Evolutionary conservation across 1,284 basidiomycete species (phyloP), one percentile per base, ranked within the genome.

Genomic region (Retiboletus flavoniger): DNA sequence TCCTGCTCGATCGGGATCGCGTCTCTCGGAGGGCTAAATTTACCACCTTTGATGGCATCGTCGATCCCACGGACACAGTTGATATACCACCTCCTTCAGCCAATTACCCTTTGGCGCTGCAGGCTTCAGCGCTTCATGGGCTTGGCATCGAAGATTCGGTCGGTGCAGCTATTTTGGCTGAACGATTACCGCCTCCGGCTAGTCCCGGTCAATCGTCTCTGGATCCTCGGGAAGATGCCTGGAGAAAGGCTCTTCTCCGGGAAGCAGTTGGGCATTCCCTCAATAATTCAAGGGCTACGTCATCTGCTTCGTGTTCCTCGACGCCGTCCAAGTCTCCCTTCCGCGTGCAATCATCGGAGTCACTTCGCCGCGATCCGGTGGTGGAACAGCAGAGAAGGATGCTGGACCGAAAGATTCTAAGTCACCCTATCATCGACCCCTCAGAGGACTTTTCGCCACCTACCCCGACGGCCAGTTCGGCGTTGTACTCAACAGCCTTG

Each of bases 41-140:
- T 57, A 60, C 70, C 47, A 59, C 66, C 19, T 66, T 76, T 57
- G 75, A 80, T 63, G 77, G 81, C 59, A 76, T 88, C 48, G 83
- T 92, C 59, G 89, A 92, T 71, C 89, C 89, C 9, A 92, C 89
- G 28, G 90, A 91, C 64, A 79, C 79, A 28, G 88, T 91, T 38
- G 88, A 91, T 63, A 64, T 90, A 24, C 88, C 88, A 1, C 82
- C 77, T 7, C 83, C 82, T 5, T 80, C 82, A 34, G 71, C 81
- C 29, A 77, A 75, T 44, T 89, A 85, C 64, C 84, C 85, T 2
- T 87, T 91, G 62, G 81, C 85, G 7, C 79, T 88, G 36, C 88
- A 91, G 64, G 79, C 89, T 31, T 87, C 88, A 51, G 82, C 82
- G 16, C 62, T 83, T 49, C 80, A 84, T 64, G 85, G 84, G 19